Conservation (phyloP, 768 basidiomycete species). For the Termitomyces sp. region DNA sequence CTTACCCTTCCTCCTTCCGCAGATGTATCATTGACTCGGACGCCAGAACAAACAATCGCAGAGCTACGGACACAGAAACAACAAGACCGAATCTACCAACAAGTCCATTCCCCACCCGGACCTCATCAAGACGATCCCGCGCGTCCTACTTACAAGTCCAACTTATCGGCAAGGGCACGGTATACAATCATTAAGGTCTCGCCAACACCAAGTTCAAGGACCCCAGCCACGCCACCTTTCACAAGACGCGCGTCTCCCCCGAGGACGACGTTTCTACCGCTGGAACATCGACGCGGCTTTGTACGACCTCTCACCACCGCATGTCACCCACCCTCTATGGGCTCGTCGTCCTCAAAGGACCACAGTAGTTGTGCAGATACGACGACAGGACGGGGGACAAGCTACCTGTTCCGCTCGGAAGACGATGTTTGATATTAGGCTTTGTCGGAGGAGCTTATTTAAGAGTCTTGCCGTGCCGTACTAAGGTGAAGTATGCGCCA, state of each 20-base stretch:
- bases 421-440: constrained; percentile 84
- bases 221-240: constrained; percentile 83
- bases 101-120: constrained; percentile 88
- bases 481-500: constrained; percentile 75
- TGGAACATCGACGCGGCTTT: constrained; percentile 94
- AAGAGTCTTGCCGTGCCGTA: constrained; percentile 81
- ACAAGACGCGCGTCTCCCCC: constrained; percentile 70
- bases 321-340: constrained; percentile 86
- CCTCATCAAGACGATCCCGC: constrained; percentile 89
- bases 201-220: constrained; percentile 79
- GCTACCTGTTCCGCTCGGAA: constrained; percentile 79
- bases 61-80: constrained; percentile 85
- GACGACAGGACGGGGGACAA: constrained; percentile 89
- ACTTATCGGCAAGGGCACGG: constrained; percentile 85
- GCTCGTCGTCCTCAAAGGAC: constrained; percentile 67
- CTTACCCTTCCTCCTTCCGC: constrained; percentile 73
- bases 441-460: constrained; percentile 51
- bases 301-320: constrained; percentile 75
- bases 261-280: constrained; percentile 87
- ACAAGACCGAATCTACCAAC: constrained; percentile 71
- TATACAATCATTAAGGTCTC: constrained; percentile 80
- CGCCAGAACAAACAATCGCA: constrained; percentile 77
- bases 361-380: constrained; percentile 64
- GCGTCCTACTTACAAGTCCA: constrained; percentile 89
- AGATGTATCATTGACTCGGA: constrained; percentile 55